Evolutionary conservation across 23 red algal species (phyloP), one percentile per base, ranked within the genome.

Genomic region (Porphyridium purpureum): DNA sequence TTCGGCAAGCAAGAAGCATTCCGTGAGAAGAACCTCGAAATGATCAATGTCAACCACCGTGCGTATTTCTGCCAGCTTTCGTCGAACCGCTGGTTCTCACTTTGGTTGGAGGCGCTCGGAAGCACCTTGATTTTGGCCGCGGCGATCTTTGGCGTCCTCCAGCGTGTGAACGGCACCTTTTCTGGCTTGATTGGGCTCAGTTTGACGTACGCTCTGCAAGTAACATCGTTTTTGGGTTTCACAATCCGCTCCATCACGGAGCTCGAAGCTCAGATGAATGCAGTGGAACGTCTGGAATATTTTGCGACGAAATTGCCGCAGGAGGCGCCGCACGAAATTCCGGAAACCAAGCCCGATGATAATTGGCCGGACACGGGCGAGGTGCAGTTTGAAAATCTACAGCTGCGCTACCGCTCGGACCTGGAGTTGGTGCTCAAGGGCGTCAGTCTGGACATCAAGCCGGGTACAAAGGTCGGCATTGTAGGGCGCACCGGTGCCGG

Each of bases 401-500:
- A 68, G 29, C 53, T 98, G 64, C 64, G 81, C 20, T 98, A 98
- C 51, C 72, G 90, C 22, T 67, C 78, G 46, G 72, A 62, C 5
- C 49, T 98, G 19, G 71, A 77, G 29, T 62, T 83, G 26, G 80
- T 83, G 0, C 50, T 98, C 23, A 82, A 86, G 35, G 76, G 64
- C 31, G 72, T 98, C 9, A 49, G 59, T 31, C 50, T 98, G 24
- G 27, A 46, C 1, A 81, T 98, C 19, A 23, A 52, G 47, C 69
- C 61, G 14, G 76, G 80, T 41, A 28, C 33, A 55, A 9, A 47
- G 35, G 58, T 74, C 0, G 90, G 90, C 3, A 61, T 98, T 24
- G 77, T 98, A 0, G 90, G 90, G 21, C 69, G 90, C 28, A 98
- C 90, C 4, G 90, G 90, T 21, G 69, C 72, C 19, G 90, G 90